Base-by-base conservation (phyloP, 176 grass and related monocot genomes). In the Pontederia crassipes region DNA sequence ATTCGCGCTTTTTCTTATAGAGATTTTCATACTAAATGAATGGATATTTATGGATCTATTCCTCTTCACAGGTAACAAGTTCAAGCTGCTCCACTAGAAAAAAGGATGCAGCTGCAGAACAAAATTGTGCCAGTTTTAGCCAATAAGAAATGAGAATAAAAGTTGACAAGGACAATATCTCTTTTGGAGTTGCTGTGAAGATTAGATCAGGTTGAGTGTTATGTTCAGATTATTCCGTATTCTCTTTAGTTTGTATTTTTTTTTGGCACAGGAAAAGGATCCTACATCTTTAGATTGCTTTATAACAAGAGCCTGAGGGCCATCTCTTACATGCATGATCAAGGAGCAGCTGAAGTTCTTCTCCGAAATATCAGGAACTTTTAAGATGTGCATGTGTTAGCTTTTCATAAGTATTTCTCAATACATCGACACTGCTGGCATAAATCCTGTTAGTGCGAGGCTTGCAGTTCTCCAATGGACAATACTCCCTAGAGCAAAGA, bases 161-260 rank as follows among this genome's bases (percentile, higher is more conserved):
- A 87, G 68, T 55, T 64, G 66, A 84, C 77, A 91, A 84, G 84
- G 87, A 91, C 82, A 84, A 97, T 82, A 85, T 97, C 81, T 90
- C 83, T 82, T 85, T 88, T 88, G 70, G 72, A 82, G 68, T 85
- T 82, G 72, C 78, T 74, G 75, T 70, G 54, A 55, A 85, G 75
- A 89, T 89, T 61, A 72, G 75, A 66, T 76, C 75, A 14, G 40
- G 68, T 66, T 78, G 64, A 81, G 74, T 77, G 70, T 73, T 80
- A 70, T 52, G 40, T 80, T 81, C 77, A 67, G 75, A 74, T 64
- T 78, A 80, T 86, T 79, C 83, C 10, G 45, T 28, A 68, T 68
- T 68, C 66, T 57, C 29, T 49, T 27, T 49, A 20, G 32, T 17
- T 40, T 40, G 32, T 7, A 24, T 24, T 24, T 40, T 40, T 40